These are phyloP conservation scores for Bathelium albidoporum DNA, from an alignment of 495 filamentous ascomycete genomes.

Conservation along the genomic window DNA sequence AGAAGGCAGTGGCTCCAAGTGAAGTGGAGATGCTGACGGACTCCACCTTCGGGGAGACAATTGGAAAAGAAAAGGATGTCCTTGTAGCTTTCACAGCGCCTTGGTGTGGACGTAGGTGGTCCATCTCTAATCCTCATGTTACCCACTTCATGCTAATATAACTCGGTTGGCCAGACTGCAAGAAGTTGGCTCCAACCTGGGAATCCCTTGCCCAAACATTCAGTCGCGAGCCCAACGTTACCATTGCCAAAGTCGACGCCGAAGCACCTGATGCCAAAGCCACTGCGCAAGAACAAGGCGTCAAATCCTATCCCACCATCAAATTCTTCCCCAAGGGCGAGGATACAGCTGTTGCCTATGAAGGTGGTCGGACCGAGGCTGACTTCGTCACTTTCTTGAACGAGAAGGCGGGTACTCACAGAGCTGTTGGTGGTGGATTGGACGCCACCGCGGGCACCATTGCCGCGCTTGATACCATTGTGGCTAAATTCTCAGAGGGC, in stretches of 20 bases:
- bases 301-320: constrained; percentile 88
- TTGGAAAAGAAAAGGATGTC: constrained; percentile 83
- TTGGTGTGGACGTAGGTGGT: constrained; percentile 87
- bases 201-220: constrained; percentile 81
- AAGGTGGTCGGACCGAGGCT: constrained; percentile 65
- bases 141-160: constrained; percentile 16
- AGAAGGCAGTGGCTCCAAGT: constrained; percentile 58
- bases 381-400: constrained; percentile 78
- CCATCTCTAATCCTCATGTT: background rate
- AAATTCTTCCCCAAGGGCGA: constrained; percentile 94
- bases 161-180: constrained; percentile 64
- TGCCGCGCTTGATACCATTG: constrained; percentile 60
- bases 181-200: constrained; percentile 82
- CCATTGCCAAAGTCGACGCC: constrained; percentile 91
- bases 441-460: constrained; percentile 75
- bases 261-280: constrained; percentile 76
- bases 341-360: constrained; percentile 60
- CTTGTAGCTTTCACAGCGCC: constrained; percentile 94
- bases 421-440: constrained; percentile 69
- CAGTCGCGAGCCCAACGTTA: constrained; percentile 58
- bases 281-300: constrained; percentile 63
- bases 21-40: constrained; percentile 73
- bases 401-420: constrained; percentile 79
- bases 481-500: constrained; percentile 54
- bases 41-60: constrained; percentile 57